Evolutionary conservation across 148 eudicot species (phyloP).

Genomic region (Agrostemma githago): DNA sequence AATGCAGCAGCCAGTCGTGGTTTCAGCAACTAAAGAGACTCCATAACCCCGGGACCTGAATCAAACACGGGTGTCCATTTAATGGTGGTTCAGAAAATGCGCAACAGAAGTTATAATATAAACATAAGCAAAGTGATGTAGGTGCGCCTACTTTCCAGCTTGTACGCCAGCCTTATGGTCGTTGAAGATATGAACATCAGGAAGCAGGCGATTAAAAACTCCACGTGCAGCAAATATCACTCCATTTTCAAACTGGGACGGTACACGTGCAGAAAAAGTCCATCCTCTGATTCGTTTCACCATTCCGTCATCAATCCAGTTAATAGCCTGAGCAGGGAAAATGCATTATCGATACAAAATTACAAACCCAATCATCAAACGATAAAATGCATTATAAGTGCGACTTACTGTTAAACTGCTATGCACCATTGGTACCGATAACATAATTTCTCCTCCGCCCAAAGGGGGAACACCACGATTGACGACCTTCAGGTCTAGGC

Average conservation of each 20-base stretch:
- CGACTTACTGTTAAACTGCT: constrained; percentile 53
- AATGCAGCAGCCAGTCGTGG: constrained; percentile 75
- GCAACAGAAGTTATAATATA: not conserved
- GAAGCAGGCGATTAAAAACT: constrained; percentile 74
- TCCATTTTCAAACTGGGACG: constrained; percentile 65
- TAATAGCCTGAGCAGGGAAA: constrained; percentile 49
- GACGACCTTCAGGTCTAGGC: constrained; percentile 71
- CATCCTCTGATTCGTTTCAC: constrained; percentile 88
- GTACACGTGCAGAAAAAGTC: constrained; percentile 67
- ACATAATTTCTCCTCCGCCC: constrained; percentile 82
- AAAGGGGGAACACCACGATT: constrained; percentile 75
- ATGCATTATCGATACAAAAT: constrained; percentile 4
- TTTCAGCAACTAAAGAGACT: constrained; percentile 74
- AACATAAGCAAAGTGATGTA: not conserved
- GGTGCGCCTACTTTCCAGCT: constrained; percentile 92
- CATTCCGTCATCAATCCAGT: constrained; percentile 89
- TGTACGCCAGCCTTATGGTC: constrained; percentile 74
- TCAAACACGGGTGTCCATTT: constrained; percentile 1
- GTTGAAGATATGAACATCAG: constrained; percentile 73
- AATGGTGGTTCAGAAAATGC: constrained; percentile 7
- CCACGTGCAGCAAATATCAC: constrained; percentile 87
- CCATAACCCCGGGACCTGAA: constrained; percentile 96
- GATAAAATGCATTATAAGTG: not conserved
- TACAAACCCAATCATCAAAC: not conserved
- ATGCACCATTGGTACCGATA: constrained; percentile 68